Conservation (phyloP, 2,329 filamentous ascomycete species). For the Trichoderma hamatum region DNA sequence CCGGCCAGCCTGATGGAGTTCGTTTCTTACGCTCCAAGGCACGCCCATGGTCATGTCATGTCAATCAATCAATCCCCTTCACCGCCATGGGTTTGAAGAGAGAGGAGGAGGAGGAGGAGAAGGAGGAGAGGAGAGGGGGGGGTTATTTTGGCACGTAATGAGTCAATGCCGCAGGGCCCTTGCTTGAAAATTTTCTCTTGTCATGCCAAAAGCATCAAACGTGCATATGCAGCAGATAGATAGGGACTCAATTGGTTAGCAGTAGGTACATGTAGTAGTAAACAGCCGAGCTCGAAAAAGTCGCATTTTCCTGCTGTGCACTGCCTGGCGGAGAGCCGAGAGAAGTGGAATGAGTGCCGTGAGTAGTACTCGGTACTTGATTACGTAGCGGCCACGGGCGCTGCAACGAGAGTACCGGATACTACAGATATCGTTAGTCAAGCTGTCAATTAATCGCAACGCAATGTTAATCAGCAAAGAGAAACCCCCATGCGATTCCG, state of each 20-base stretch:
- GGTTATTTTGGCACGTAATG: background rate
- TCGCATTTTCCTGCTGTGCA: background rate
- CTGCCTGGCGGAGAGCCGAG: background rate
- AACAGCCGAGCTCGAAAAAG: background rate
- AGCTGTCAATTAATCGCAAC: conserved; percentile 5
- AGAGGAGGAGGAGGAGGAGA: too few relatives aligned
- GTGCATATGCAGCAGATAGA: conserved; percentile 2
- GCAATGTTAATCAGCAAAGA: background rate
- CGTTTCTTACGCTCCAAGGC: background rate
- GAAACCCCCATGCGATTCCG: conserved; percentile 9
- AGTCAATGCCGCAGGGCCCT: conserved; percentile 10
- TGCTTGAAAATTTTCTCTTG: conserved; percentile 17
- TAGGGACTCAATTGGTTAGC: background rate
- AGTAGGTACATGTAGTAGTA: background rate
- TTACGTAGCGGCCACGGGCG: background rate
- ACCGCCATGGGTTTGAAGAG: background rate
- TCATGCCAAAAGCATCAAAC: conserved; percentile 8
- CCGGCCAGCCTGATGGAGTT: background rate
- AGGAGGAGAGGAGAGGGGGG: background rate
- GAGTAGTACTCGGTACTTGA: background rate
- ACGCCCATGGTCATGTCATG: background rate
- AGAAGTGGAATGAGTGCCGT: background rate
- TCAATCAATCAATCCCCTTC: background rate
- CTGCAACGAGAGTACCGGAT: background rate
- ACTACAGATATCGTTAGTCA: conserved; percentile 1